Evolutionary conservation across 2,329 filamentous ascomycete species (phyloP).

Genomic region (Emmonsiellopsis sp.): DNA sequence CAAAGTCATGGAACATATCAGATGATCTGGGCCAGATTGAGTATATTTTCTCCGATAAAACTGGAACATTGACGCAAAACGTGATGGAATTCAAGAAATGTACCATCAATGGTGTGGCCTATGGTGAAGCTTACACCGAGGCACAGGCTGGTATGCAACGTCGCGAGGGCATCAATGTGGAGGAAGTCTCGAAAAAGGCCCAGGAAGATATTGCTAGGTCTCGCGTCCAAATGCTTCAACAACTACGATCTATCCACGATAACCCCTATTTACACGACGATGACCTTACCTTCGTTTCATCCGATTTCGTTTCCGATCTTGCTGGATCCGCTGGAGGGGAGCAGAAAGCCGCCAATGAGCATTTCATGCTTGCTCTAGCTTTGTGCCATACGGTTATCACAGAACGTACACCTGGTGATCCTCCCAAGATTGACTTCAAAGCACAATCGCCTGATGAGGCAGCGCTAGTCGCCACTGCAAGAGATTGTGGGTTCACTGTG

Average conservation of each 20-base stretch:
- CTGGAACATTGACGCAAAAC: conserved; percentile 80
- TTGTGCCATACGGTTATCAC: conserved; percentile 97
- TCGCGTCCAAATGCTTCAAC: conserved; percentile 59
- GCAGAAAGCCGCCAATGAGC: conserved; percentile 68
- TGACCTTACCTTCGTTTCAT: conserved; percentile 81
- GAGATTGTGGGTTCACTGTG: conserved; percentile 91
- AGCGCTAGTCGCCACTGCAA: conserved; percentile 83
- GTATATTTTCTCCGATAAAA: conserved; percentile 97
- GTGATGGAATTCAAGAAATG: conserved; percentile 99
- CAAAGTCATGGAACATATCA: conserved; percentile 98
- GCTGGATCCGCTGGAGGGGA: conserved; percentile 64
- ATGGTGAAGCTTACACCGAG: conserved; percentile 96
- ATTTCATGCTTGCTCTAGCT: conserved; percentile 90
- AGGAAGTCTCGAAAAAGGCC: conserved; percentile 64
- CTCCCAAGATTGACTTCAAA: conserved; percentile 86
- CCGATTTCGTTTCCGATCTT: conserved; percentile 78
- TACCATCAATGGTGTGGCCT: conserved; percentile 89
- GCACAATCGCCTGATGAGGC: conserved; percentile 96
- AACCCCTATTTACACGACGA: conserved; percentile 90
- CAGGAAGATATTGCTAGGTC: conserved; percentile 69
- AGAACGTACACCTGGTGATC: conserved; percentile 80
- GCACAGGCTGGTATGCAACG: conserved; percentile 95
- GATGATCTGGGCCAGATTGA: conserved; percentile 97
- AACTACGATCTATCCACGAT: conserved; percentile 67
- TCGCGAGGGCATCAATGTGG: conserved; percentile 76